Evolutionary conservation across 768 basidiomycete genomes (phyloP).

Genomic region (Flagelloscypha sp.): DNA sequence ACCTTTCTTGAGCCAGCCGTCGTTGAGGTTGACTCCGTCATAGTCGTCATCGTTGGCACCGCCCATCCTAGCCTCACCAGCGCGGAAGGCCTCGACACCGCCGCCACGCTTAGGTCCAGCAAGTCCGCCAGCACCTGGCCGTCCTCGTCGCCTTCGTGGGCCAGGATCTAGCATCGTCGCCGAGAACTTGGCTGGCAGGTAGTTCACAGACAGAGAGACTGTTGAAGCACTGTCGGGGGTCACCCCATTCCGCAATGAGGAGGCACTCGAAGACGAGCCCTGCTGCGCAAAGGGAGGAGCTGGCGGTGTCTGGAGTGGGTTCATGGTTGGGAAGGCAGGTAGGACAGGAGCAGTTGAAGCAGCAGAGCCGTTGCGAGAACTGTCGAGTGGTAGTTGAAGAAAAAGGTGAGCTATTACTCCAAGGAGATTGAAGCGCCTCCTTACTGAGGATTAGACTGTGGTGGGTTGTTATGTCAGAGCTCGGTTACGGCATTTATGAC

Average conservation of each 20-base stretch:
- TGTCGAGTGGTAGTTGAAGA: too few relatives aligned
- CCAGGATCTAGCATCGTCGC: conserved; percentile 32
- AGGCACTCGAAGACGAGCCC: too few relatives aligned
- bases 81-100: conserved; percentile 57
- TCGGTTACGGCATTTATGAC: too few relatives aligned
- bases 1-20: conserved; percentile 32
- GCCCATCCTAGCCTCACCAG: conserved; percentile 45
- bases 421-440: too few relatives aligned
- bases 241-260: too few relatives aligned
- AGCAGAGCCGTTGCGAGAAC: too few relatives aligned
- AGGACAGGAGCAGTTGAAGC: too few relatives aligned
- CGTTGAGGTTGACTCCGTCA: conserved; percentile 31
- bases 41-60: conserved; percentile 47
- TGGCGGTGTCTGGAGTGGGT: conserved; percentile 30
- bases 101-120: conserved; percentile 56
- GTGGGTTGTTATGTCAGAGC: too few relatives aligned
- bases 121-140: conserved; percentile 24
- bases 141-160: conserved; percentile 26
- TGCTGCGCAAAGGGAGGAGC: too few relatives aligned
- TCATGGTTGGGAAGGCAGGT: conserved; percentile 26
- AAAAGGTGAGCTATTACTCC: too few relatives aligned
- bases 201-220: conserved; percentile 56
- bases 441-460: too few relatives aligned
- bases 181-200: conserved; percentile 71
- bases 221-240: too few relatives aligned